These are phyloP conservation scores for Saturnispora serradocipensis DNA, from an alignment of 805 yeast genomes.

Conservation along the genomic window DNA sequence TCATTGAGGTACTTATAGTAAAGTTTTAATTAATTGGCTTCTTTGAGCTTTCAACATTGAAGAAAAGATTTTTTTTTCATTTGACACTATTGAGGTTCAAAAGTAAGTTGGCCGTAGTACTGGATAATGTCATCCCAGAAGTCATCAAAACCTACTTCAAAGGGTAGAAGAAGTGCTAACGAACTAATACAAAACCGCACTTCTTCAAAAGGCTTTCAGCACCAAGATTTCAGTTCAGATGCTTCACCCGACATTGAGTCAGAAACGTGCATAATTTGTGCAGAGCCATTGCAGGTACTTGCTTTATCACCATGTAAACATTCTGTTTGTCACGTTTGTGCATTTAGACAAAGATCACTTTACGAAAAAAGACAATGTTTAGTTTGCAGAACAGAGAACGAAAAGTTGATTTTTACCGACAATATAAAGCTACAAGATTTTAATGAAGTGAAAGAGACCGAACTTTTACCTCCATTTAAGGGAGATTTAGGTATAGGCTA, in stretches of 20 bases:
- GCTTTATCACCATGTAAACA: slow-evolving; percentile 82
- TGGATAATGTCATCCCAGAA: not conserved
- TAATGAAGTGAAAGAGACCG: slow-evolving; percentile 8
- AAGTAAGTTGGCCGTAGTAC: not conserved
- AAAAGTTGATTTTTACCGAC: slow-evolving; percentile 49
- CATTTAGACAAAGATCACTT: slow-evolving; percentile 73
- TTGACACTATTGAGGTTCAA: not conserved
- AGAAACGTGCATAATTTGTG: slow-evolving; percentile 69
- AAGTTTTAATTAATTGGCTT: not conserved
- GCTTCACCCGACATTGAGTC: slow-evolving; percentile 4
- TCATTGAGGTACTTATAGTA: slow-evolving; percentile 1
- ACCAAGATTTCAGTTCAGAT: not conserved
- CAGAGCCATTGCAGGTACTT: slow-evolving; percentile 52
- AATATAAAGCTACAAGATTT: slow-evolving; percentile 32
- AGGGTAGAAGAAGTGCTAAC: not conserved
- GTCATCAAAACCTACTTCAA: not conserved
- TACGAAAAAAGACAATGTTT: slow-evolving; percentile 69
- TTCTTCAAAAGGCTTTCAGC: not conserved
- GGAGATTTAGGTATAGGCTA: slow-evolving; percentile 49
- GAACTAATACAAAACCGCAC: not conserved
- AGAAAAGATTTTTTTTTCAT: not conserved
- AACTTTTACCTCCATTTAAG: slow-evolving; percentile 18
- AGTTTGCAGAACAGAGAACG: slow-evolving; percentile 71
- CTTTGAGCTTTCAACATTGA: not conserved
- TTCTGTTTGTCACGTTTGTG: slow-evolving; percentile 71